phyloP scores from a whole-genome alignment of 306 rosid species.

The Vigna nakashimae region DNA sequence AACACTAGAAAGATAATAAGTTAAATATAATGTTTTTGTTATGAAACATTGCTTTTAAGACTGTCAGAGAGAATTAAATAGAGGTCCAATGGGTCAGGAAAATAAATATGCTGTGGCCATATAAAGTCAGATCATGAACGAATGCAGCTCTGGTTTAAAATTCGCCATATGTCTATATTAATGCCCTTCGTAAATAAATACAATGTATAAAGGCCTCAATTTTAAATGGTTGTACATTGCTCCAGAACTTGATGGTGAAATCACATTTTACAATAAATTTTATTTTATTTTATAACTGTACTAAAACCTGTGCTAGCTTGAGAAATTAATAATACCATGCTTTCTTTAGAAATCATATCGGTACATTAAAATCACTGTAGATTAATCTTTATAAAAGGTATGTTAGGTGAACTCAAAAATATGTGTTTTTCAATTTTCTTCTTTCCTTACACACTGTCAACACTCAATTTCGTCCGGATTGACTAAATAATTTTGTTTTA shows the following conservation, averaged over 20 bases:
- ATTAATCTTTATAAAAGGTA: too few relatives aligned
- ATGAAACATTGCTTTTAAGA: background rate
- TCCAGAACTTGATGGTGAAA: background rate
- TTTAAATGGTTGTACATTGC: background rate
- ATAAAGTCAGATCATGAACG: conserved; percentile 23
- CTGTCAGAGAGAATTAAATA: conserved; percentile 4
- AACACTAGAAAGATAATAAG: background rate
- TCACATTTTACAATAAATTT: background rate
- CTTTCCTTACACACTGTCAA: too few relatives aligned
- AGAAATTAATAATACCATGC: too few relatives aligned
- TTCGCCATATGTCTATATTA: background rate
- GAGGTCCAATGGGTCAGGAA: conserved; percentile 11
- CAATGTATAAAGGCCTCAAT: background rate
- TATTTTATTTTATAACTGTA: background rate
- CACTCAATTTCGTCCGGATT: too few relatives aligned
- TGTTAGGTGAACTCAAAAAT: too few relatives aligned
- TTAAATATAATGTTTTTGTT: background rate
- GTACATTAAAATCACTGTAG: too few relatives aligned
- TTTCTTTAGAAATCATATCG: too few relatives aligned
- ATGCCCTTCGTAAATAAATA: background rate
- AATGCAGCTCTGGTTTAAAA: background rate
- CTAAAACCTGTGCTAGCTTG: background rate
- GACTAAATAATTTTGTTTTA: too few relatives aligned
- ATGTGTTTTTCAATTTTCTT: too few relatives aligned
- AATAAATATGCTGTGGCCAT: conserved; percentile 25